Evolutionary conservation across 257 asterid genomes (phyloP), one percentile per base, ranked within the genome.

Genomic region (Primulina eburnea): DNA sequence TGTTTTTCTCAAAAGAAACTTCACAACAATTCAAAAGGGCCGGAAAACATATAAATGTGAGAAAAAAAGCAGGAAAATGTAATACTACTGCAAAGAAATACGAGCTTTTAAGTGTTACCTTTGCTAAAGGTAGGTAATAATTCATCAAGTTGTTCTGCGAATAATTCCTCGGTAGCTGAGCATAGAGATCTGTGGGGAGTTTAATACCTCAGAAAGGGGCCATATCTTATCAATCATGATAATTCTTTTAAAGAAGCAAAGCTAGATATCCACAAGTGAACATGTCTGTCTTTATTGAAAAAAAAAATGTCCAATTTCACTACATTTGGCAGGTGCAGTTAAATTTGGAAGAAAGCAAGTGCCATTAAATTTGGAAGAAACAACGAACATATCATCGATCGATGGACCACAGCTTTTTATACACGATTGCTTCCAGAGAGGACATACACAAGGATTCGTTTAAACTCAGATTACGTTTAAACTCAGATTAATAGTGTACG

Each of bases 131-230:
- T 40, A 58, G 86, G 80, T 69, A 88, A 72, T 73, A 92, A 74
- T 40, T 75, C 84, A 59, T 88, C 80, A 60, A 93, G 88, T 80
- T 77, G 81, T 69, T 85, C 89, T 12, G 66, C 60, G 26, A 90
- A 73, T 74, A 90, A 73, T 78, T 90, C 95, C 86, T 86, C 87
- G 67, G 75, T 80, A 57, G 81, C 89, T 5, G 96, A 83, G 86
- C 96, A 93, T 59, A 30, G 60, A 65, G 96, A 84, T 76, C 98
- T 93, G 87, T 6, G 16, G 67, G 52, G 64, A 75, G 32, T 43
- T 43, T 11, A 43, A 43, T 2, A 12, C 12, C n/a, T 6, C 53
- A 43, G 0, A 43, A 43, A 6, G 53, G 53, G 53, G 53, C 0
- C 53, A 12, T 12, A 12, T 43, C 53, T 43, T n/a, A 43, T 43